Conservation (phyloP, 345 rosid species). For the Balakata baccata region DNA sequence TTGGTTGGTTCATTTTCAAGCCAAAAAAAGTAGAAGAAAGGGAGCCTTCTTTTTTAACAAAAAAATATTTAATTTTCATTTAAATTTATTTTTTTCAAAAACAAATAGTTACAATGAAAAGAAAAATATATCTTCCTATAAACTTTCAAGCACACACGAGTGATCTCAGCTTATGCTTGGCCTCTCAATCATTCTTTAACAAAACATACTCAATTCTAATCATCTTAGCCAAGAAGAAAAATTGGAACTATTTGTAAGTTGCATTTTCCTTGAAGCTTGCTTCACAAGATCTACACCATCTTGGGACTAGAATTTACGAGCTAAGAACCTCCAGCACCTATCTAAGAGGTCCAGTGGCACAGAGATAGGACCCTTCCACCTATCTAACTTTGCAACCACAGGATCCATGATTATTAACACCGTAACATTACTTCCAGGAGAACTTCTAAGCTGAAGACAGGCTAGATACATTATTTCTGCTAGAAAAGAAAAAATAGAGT, state of each 20-base stretch:
- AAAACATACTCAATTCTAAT: not conserved
- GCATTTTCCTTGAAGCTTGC: not conserved
- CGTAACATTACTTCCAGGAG: not conserved
- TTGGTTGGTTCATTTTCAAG: not conserved
- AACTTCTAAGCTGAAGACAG: too few species aligned
- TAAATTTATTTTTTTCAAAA: too few species aligned
- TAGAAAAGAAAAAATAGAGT: not conserved
- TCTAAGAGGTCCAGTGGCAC: not conserved
- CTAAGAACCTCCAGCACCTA: too few species aligned
- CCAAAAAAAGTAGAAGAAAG: not conserved
- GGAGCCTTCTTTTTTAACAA: not conserved
- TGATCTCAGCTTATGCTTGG: not conserved
- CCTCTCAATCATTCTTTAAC: not conserved
- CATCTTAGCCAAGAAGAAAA: not conserved
- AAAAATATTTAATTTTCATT: too few species aligned
- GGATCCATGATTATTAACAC: not conserved
- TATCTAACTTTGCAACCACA: not conserved
- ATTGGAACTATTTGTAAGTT: not conserved
- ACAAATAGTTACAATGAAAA: not conserved
- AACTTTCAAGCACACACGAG: not conserved
- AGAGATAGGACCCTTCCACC: not conserved
- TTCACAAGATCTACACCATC: not conserved
- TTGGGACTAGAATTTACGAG: not conserved
- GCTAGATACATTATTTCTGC: not conserved
- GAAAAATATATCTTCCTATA: not conserved